Base-by-base conservation (phyloP, 805 yeast genomes). In the Wickerhamomyces sydowiorum region DNA sequence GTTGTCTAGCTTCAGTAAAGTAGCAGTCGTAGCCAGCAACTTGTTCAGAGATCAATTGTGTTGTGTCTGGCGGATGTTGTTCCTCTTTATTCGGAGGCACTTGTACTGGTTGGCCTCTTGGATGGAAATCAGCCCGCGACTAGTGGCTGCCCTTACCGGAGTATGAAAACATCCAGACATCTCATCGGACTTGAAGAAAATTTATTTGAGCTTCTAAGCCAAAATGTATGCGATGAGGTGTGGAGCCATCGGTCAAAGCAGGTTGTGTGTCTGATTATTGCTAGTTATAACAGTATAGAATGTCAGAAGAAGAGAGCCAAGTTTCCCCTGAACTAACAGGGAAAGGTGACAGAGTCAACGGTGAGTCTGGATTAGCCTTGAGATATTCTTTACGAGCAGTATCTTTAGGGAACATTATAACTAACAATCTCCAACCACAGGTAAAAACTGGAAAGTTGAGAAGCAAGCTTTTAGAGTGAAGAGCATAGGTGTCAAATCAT, bases 381-480 rank as follows among this genome's bases (percentile, higher is more conserved):
- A 8, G 2, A 7, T 19, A n/a, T 17, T 12, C 18, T 15, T 8
- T 18, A 23, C 41, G 40, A 44, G 37, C 42, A 39, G n/a, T 4
- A 23, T 9, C 15, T 20, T 12, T 12, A n/a, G n/a, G n/a, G n/a
- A 15, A 7, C 24, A 23, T 23, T 7, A 18, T 7, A 14, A 24
- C 18, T 24, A 2, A 14, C 15, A 12, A 13, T 18, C 17, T 27
- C 10, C 19, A 7, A 29, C n/a, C 15, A 21, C 20, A 51, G 88
- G 88, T 30, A 84, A 85, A 57, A 68, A 73, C 33, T 86, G 90
- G 90, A 86, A 86, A 53, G 72, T 69, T 14, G 72, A 73, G 43
- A 85, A 82, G 53, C 75, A 69, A 41, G 86, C 89, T 4, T 80
- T 82, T 55, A 73, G 89, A 58, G 75, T 79, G 20, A 79, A 66